Percentiles rank a stretch among this genome's conserved stretches.
Conservation (phyloP, 345 rosid species). For the Bretschneidera sinensis region DNA sequence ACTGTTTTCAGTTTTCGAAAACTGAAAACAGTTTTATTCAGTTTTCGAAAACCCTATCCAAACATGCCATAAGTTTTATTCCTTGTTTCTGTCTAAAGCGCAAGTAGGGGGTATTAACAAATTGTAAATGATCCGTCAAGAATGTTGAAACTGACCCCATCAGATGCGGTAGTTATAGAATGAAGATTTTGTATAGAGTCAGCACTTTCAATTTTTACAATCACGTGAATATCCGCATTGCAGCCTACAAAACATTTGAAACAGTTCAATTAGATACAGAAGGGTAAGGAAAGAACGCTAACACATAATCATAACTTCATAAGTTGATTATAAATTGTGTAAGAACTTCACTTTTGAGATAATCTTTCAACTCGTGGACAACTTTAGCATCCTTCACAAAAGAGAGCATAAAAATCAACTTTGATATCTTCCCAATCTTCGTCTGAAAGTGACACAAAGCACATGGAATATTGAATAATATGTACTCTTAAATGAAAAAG, state of each 20-base stretch:
- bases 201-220: conserved; percentile 87
- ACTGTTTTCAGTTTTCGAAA: too few species aligned
- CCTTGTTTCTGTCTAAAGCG: not conserved
- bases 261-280: conserved; percentile 16
- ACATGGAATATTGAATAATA: not conserved
- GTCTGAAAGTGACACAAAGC: conserved; percentile 36
- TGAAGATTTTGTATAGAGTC: conserved; percentile 93
- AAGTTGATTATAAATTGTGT: not conserved
- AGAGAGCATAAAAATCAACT: conserved; percentile 91
- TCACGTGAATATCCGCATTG: conserved; percentile 80
- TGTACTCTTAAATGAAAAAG: conserved; percentile 6
- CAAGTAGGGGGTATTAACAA: not conserved
- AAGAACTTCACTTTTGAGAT: conserved; percentile 53
- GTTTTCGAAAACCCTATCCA: too few species aligned
- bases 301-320: not conserved
- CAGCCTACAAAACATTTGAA: conserved; percentile 47
- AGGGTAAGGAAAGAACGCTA: not conserved
- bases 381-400: conserved; percentile 97
- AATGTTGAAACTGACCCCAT: conserved; percentile 93
- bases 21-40: too few species aligned
- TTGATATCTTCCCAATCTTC: conserved; percentile 99
- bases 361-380: conserved; percentile 80
- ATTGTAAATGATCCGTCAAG: not conserved
- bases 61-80: too few species aligned
- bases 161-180: conserved; percentile 82